These are phyloP conservation scores for Scheffersomyces stipitis DNA, from an alignment of 805 yeast genomes.

Conservation along the genomic window DNA sequence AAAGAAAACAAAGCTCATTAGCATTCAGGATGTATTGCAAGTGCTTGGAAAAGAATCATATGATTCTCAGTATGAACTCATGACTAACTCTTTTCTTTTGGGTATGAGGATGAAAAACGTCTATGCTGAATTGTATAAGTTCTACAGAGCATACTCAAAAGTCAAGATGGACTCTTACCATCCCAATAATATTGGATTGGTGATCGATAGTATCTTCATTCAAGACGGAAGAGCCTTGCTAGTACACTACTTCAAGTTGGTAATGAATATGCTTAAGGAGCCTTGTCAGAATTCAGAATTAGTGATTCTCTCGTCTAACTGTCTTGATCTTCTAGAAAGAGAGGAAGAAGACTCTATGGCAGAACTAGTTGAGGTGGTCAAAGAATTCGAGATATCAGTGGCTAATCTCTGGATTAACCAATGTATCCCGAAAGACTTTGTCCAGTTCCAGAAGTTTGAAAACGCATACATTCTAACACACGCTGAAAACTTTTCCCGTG, in stretches of 20 bases:
- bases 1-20: not conserved
- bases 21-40: not conserved
- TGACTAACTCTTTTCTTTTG: not conserved
- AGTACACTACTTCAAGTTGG: not conserved
- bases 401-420: conserved; percentile 16
- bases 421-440: conserved; percentile 9
- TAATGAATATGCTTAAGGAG: not conserved
- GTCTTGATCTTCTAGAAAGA: not conserved
- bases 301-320: not conserved
- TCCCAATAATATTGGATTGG: not conserved
- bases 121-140: not conserved
- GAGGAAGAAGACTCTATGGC: not conserved
- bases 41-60: not conserved
- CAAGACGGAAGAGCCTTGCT: not conserved
- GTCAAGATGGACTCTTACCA: not conserved
- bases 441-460: conserved; percentile 17
- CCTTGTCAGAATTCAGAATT: not conserved
- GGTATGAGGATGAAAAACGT: not conserved
- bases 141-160: not conserved
- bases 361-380: conserved; percentile 1
- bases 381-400: conserved; percentile 10
- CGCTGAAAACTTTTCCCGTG: conserved; percentile 4
- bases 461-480: conserved; percentile 13
- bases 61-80: too few species aligned
- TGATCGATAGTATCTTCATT: not conserved